A percentile compares a stretch with the other conserved stretches of the same genome.
phyloP scores from a whole-genome alignment of 2,329 filamentous ascomycete species.

The Ambrosiella xylebori region DNA sequence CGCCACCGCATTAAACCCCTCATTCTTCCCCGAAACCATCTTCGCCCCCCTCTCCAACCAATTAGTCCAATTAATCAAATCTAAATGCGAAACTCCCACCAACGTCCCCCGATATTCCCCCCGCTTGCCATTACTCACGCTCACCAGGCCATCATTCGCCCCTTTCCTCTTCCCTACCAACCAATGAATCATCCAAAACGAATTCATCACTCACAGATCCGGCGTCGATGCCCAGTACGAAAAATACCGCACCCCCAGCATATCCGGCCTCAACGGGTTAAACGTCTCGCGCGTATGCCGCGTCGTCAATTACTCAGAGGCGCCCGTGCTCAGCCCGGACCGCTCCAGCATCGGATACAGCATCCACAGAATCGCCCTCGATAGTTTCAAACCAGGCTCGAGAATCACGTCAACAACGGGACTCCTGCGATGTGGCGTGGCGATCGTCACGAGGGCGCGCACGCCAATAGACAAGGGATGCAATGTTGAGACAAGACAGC shows the following conservation, averaged over 20 bases:
- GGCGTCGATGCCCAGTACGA: slow-evolving; percentile 40
- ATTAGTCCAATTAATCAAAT: slow-evolving; percentile 53
- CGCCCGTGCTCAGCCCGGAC: slow-evolving; percentile 38
- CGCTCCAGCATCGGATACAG: slow-evolving; percentile 33
- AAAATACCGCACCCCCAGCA: slow-evolving; percentile 37
- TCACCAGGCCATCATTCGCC: slow-evolving; percentile 51
- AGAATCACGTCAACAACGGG: slow-evolving; percentile 38
- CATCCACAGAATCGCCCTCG: slow-evolving; percentile 31
- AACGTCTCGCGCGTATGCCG: slow-evolving; percentile 41
- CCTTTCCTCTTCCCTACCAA: slow-evolving; percentile 37
- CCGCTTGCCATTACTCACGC: slow-evolving; percentile 43
- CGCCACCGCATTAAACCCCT: slow-evolving; percentile 48
- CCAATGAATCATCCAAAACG: slow-evolving; percentile 35
- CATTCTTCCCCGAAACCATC: slow-evolving; percentile 32
- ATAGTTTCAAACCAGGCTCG: slow-evolving; percentile 24
- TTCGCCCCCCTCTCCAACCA: slow-evolving; percentile 37
- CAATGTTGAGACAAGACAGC: slow-evolving; percentile 46
- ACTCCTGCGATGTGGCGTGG: slow-evolving; percentile 38
- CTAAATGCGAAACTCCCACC: slow-evolving; percentile 43
- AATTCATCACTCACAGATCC: slow-evolving; percentile 44
- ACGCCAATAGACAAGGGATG: slow-evolving; percentile 29
- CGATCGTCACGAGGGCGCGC: slow-evolving; percentile 35
- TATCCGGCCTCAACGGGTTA: slow-evolving; percentile 39
- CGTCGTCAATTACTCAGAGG: slow-evolving; percentile 43
- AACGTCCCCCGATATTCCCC: slow-evolving; percentile 47